phyloP scores from a whole-genome alignment of 805 yeast species.

The Candida ipomoeae region DNA sequence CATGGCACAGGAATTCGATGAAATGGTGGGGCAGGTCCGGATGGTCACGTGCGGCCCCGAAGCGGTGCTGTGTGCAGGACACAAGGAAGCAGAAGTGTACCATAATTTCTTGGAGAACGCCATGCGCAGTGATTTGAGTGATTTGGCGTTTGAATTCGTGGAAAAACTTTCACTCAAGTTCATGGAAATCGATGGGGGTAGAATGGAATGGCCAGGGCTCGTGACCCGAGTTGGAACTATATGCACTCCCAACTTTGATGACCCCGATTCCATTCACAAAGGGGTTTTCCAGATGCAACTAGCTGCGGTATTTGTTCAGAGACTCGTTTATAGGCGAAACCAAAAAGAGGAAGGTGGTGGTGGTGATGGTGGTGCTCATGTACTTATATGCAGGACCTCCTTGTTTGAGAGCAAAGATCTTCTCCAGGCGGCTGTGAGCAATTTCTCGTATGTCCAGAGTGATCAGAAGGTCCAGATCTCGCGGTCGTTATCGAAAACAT shows the following conservation, averaged over 20 bases:
- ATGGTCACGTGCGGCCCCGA: constrained; percentile 10
- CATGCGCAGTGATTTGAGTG: neutral
- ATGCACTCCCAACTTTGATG: constrained; percentile 1
- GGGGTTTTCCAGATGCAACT: constrained; percentile 18
- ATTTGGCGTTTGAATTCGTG: neutral
- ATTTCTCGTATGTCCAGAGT: constrained; percentile 12
- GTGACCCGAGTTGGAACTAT: neutral
- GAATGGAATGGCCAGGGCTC: neutral
- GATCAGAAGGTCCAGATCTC: constrained; percentile 21
- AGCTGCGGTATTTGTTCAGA: constrained; percentile 5
- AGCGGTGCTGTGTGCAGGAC: constrained; percentile 4
- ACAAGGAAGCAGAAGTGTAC: constrained; percentile 20
- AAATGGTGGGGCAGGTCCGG: neutral
- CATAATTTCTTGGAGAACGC: constrained; percentile 15
- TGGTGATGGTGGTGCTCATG: neutral
- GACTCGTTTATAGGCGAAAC: neutral
- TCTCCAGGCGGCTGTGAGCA: constrained; percentile 20
- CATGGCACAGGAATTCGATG: neutral
- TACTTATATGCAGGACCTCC: constrained; percentile 9
- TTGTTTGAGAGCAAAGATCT: constrained; percentile 16
- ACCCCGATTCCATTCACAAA: constrained; percentile 11
- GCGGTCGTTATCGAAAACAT: constrained; percentile 21
- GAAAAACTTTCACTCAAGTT: constrained; percentile 1
- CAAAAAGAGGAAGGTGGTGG: too few relatives aligned
- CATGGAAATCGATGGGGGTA: neutral